Evolutionary conservation across 139 green algal species (phyloP).

Genomic region (Tetraselmis chui): DNA sequence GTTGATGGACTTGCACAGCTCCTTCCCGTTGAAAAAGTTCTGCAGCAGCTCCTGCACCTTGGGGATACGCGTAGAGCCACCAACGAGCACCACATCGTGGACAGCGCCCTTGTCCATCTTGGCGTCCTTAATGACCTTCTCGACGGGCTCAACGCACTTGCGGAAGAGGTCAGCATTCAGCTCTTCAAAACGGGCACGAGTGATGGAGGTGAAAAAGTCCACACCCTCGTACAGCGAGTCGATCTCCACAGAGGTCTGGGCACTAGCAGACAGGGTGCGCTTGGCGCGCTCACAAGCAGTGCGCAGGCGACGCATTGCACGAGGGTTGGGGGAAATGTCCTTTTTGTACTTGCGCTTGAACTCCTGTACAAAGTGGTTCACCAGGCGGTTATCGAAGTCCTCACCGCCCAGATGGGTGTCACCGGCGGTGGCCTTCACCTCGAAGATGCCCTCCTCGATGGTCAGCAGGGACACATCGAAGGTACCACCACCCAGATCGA

Average conservation of each 20-base stretch:
- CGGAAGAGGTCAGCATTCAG: slow-evolving; percentile 82
- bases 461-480: slow-evolving; percentile 98
- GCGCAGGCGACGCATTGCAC: slow-evolving; percentile 63
- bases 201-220: slow-evolving; percentile 96
- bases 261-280: slow-evolving; percentile 72
- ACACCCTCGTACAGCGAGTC: slow-evolving; percentile 95
- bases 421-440: slow-evolving; percentile 95
- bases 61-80: slow-evolving; percentile 94
- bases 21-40: slow-evolving; percentile 98
- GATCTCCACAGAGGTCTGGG: slow-evolving; percentile 95
- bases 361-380: slow-evolving; percentile 89
- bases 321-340: slow-evolving; percentile 81
- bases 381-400: slow-evolving; percentile 95
- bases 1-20: slow-evolving; percentile 99
- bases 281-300: slow-evolving; percentile 81
- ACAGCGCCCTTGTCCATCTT: slow-evolving; percentile 78
- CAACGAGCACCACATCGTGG: slow-evolving; percentile 88
- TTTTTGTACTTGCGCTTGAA: slow-evolving; percentile 99
- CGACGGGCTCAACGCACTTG: slow-evolving; percentile 99
- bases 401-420: slow-evolving; percentile 97
- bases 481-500: slow-evolving; percentile 93
- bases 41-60: slow-evolving; percentile 96
- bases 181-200: slow-evolving; percentile 95
- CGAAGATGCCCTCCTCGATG: slow-evolving; percentile 99
- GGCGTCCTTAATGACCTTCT: slow-evolving; percentile 81